A percentile compares a stretch with the other conserved stretches of the same genome.
These are phyloP conservation scores for Datura wrightii DNA, from an alignment of 257 asterid genomes.

Conservation along the genomic window DNA sequence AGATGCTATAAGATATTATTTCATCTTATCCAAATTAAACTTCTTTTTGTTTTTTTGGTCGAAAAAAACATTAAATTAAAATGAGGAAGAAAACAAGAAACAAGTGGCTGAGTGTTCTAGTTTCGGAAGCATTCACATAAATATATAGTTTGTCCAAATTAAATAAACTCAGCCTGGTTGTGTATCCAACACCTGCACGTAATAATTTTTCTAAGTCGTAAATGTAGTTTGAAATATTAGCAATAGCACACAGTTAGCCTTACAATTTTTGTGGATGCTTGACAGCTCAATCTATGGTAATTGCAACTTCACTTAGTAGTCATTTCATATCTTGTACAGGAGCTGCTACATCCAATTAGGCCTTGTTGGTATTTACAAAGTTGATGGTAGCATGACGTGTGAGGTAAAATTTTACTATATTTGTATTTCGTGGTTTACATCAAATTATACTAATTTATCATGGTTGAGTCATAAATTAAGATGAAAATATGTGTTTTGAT, in stretches of 20 bases:
- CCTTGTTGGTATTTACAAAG: neutral
- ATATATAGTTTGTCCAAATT: conserved; percentile 9
- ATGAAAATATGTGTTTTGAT: too few species aligned
- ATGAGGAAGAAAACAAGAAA: neutral
- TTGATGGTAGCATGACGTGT: neutral
- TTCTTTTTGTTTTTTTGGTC: neutral
- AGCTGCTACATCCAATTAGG: neutral
- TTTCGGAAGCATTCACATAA: conserved; percentile 37
- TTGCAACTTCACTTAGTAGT: conserved; percentile 3
- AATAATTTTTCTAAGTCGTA: neutral
- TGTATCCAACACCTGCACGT: neutral
- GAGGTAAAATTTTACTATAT: too few species aligned
- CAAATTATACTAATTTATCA: too few species aligned
- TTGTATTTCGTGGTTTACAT: too few species aligned
- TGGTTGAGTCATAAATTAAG: too few species aligned
- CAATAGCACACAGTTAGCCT: too few species aligned
- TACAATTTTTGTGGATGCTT: neutral
- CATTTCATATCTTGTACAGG: neutral
- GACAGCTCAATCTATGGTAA: conserved; percentile 27
- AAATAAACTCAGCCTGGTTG: neutral
- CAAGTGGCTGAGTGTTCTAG: neutral
- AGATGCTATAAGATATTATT: neutral
- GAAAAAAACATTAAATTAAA: neutral
- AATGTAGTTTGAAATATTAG: conserved; percentile 9
- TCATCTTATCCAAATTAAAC: conserved; percentile 11